Conservation (phyloP, 768 basidiomycete species). For the Auricularia sp. region DNA sequence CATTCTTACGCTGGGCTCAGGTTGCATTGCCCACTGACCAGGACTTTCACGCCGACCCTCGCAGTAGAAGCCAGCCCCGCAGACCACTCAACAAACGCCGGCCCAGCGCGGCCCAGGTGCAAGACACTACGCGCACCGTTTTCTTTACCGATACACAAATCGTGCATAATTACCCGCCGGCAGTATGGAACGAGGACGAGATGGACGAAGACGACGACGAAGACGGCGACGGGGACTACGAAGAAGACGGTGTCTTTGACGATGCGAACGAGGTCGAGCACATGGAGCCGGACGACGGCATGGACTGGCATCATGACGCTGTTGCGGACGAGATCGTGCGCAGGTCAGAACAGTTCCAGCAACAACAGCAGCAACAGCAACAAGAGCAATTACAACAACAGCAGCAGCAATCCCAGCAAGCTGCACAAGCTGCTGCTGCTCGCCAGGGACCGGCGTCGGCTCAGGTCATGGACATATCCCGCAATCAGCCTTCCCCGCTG, state of each 20-base stretch:
- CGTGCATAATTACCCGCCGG: slow-evolving; percentile 63
- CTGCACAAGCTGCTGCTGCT: slow-evolving; percentile 11
- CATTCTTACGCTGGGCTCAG: slow-evolving; percentile 40
- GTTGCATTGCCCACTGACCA: background rate
- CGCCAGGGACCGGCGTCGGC: slow-evolving; percentile 36
- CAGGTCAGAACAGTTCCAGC: background rate
- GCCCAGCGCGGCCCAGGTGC: background rate
- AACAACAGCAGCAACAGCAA: slow-evolving; percentile 21
- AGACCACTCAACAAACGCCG: background rate
- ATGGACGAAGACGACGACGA: slow-evolving; percentile 16
- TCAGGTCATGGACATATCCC: slow-evolving; percentile 9
- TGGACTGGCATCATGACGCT: slow-evolving; percentile 72
- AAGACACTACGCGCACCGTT: slow-evolving; percentile 30
- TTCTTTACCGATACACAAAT: slow-evolving; percentile 56
- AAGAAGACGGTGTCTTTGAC: slow-evolving; percentile 24
- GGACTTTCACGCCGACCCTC: background rate
- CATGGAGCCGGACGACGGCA: slow-evolving; percentile 60
- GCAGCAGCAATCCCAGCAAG: slow-evolving; percentile 7
- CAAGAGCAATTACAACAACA: slow-evolving; percentile 25
- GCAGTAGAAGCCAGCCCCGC: background rate
- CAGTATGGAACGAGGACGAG: slow-evolving; percentile 75
- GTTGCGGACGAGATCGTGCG: slow-evolving; percentile 30
- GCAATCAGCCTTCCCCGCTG: slow-evolving; percentile 42
- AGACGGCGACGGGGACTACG: background rate
- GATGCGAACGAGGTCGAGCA: slow-evolving; percentile 41